Evolutionary conservation across 225 moss, liverwort and hornwort species (phyloP).

Genomic region (Rhytidiadelphus loreus): DNA sequence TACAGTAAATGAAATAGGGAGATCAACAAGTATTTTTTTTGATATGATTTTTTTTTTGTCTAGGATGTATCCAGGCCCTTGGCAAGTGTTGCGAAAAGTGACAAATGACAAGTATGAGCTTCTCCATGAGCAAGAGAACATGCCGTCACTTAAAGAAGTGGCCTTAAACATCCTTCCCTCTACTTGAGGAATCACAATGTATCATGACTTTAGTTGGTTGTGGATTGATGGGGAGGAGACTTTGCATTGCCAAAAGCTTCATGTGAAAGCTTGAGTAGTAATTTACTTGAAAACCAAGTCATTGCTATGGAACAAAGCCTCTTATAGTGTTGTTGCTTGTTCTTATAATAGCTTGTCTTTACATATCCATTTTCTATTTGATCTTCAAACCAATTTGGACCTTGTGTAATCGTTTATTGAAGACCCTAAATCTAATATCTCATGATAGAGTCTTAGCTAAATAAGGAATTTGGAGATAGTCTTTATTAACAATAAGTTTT

Average conservation of each 20-base stretch:
- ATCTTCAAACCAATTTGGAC: fast-evolving
- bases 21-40: neutral
- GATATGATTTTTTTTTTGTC: neutral
- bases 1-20: no score
- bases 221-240: no score
- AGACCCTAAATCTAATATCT: neutral
- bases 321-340: neutral
- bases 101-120: conserved; percentile 29
- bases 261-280: neutral
- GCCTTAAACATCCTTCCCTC: conserved; percentile 62
- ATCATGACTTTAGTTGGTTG: no score
- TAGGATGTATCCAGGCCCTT: conserved; percentile 84
- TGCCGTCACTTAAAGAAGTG: conserved; percentile 88
- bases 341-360: neutral
- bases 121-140: conserved; percentile 65
- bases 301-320: neutral
- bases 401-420: fast-evolving
- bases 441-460: neutral
- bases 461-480: no score
- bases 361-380: neutral
- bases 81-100: conserved; percentile 69
- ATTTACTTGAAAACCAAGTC: neutral
- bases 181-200: neutral
- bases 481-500: no score
- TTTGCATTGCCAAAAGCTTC: neutral